phyloP scores from a whole-genome alignment of 352 stramenopile species.

The Pythium sp. region DNA sequence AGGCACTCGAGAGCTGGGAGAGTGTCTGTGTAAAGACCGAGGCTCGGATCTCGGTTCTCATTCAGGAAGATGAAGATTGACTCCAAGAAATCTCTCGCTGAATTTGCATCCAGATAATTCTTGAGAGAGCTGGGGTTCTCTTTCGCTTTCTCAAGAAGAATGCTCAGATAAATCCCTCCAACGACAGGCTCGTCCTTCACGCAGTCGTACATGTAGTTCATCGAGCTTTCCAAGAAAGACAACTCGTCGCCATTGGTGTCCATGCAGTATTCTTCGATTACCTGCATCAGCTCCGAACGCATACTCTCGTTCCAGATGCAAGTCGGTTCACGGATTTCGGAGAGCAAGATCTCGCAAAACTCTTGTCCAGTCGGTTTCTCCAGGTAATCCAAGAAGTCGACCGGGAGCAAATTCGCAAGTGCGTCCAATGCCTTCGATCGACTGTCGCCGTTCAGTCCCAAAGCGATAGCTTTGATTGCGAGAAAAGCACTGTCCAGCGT shows the following conservation, averaged over 20 bases:
- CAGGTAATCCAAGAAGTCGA: constrained; percentile 73
- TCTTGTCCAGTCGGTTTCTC: constrained; percentile 68
- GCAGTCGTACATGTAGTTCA: constrained; percentile 82
- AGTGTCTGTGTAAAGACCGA: constrained; percentile 78
- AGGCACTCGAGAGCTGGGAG: constrained; percentile 68
- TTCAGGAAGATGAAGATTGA: constrained; percentile 75
- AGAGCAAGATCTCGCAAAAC: constrained; percentile 67
- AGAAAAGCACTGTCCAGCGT: constrained; percentile 74
- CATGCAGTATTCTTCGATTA: constrained; percentile 74
- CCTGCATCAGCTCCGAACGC: constrained; percentile 57
- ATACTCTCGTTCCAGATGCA: constrained; percentile 79
- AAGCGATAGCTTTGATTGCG: constrained; percentile 50
- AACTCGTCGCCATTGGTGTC: constrained; percentile 48
- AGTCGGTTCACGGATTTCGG: constrained; percentile 68
- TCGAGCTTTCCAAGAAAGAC: constrained; percentile 65
- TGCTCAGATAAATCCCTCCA: constrained; percentile 65
- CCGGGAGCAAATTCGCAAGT: constrained; percentile 63
- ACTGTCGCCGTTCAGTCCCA: constrained; percentile 51
- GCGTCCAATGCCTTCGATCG: constrained; percentile 56
- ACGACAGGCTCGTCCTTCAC: constrained; percentile 64
- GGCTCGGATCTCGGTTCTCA: constrained; percentile 67
- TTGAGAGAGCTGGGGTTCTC: constrained; percentile 36
- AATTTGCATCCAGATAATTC: constrained; percentile 52
- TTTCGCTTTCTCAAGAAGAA: constrained; percentile 61
- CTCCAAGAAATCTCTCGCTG: constrained; percentile 56